Percentiles rank a stretch among this genome's conserved stretches.
Evolutionary conservation across 768 basidiomycete genomes (phyloP).

Genomic region (Serendipita sp.): DNA sequence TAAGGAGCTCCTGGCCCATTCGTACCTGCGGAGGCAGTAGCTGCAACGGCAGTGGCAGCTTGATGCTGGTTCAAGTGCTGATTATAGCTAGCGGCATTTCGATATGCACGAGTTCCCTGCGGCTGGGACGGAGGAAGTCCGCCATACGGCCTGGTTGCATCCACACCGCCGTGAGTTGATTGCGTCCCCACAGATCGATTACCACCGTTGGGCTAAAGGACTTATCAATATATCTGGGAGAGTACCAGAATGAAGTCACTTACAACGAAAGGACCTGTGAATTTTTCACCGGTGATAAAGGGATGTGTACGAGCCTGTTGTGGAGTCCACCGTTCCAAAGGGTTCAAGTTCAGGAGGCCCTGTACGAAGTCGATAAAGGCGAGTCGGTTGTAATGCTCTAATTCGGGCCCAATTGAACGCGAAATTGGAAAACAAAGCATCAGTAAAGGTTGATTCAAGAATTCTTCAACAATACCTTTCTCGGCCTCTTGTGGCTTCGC

Average conservation of each 20-base stretch:
- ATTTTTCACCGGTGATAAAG: conserved; percentile 96
- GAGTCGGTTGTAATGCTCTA: conserved; percentile 78
- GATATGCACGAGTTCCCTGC: conserved; percentile 70
- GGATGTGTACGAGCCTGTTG: conserved; percentile 92
- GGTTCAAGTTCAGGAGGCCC: conserved; percentile 85
- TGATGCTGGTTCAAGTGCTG: conserved; percentile 92
- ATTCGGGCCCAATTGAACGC: background rate
- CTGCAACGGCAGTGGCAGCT: conserved; percentile 74
- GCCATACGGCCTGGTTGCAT: conserved; percentile 82
- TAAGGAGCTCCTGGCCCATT: conserved; percentile 22
- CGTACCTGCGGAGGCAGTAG: conserved; percentile 51
- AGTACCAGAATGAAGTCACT: conserved; percentile 17
- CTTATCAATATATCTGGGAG: background rate
- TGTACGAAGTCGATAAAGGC: conserved; percentile 97
- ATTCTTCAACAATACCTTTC: conserved; percentile 42
- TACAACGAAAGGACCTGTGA: conserved; percentile 70
- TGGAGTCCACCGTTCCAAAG: conserved; percentile 90
- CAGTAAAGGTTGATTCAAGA: background rate
- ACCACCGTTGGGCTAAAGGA: conserved; percentile 12
- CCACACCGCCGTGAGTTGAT: conserved; percentile 23
- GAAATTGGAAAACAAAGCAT: background rate
- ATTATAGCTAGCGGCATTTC: conserved; percentile 86
- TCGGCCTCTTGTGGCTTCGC: conserved; percentile 54
- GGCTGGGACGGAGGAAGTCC: conserved; percentile 82
- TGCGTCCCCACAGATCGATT: conserved; percentile 19